Conservation (phyloP, 2,329 filamentous ascomycete genomes). For the Hypoxylon sp. region DNA sequence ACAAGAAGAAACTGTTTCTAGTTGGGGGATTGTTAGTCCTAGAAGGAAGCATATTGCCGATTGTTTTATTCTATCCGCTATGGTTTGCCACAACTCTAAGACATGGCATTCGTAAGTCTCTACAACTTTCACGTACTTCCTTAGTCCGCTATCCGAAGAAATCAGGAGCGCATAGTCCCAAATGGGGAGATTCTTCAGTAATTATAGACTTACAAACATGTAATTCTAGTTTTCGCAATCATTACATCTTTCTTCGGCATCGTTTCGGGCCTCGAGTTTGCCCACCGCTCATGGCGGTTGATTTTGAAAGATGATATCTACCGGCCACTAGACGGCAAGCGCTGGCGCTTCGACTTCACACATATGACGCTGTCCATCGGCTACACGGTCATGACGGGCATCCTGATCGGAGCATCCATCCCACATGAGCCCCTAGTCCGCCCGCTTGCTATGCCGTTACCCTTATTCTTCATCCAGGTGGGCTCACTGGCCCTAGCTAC, state of each 20-base stretch:
- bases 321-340: slow-evolving; percentile 63
- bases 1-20: slow-evolving; percentile 62
- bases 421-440: slow-evolving; percentile 65
- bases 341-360: slow-evolving; percentile 66
- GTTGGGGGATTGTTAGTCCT: slow-evolving; percentile 64
- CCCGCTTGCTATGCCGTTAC: slow-evolving; percentile 66
- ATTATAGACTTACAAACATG: slow-evolving; percentile 8
- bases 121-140: background rate
- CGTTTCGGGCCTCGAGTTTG: slow-evolving; percentile 69
- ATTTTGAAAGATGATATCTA: slow-evolving; percentile 65
- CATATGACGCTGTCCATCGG: slow-evolving; percentile 63
- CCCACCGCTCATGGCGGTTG: slow-evolving; percentile 63
- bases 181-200: background rate
- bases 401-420: slow-evolving; percentile 66
- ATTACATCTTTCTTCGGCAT: slow-evolving; percentile 69
- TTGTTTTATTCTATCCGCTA: slow-evolving; percentile 67
- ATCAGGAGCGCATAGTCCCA: background rate
- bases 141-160: background rate
- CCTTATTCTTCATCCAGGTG: slow-evolving; percentile 65
- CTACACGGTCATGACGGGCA: slow-evolving; percentile 64
- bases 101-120: slow-evolving; percentile 56
- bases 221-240: slow-evolving; percentile 62
- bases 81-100: slow-evolving; percentile 57
- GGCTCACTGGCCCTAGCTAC: slow-evolving; percentile 60
- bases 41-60: slow-evolving; percentile 64